Conservation (phyloP, 73 alveolate species). For the Paramecium tetraurelia region DNA sequence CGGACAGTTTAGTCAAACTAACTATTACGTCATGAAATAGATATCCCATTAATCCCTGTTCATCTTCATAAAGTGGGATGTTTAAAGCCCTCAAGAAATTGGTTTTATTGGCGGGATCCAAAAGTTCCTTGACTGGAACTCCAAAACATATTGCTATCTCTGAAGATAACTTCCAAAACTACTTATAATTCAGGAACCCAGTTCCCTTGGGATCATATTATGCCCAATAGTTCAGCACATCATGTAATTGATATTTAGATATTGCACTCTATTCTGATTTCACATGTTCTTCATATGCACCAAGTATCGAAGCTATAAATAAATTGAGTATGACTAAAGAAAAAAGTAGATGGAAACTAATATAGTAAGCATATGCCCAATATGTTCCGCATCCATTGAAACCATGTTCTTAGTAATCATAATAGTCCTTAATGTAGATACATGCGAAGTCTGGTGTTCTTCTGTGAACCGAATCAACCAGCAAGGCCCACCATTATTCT, state of each 20-base stretch:
- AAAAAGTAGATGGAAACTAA: not conserved
- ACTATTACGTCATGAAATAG: constrained; percentile 51
- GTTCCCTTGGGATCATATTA: constrained; percentile 53
- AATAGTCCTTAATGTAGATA: not conserved
- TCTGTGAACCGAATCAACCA: not conserved
- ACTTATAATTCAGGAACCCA: constrained; percentile 51
- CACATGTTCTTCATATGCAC: constrained; percentile 55
- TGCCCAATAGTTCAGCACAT: constrained; percentile 27
- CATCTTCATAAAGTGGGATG: constrained; percentile 51
- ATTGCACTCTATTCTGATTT: constrained; percentile 52
- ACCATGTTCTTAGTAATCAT: constrained; percentile 39
- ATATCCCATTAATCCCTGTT: not conserved
- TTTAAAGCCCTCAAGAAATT: constrained; percentile 31
- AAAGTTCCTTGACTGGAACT: not conserved
- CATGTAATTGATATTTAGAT: constrained; percentile 37
- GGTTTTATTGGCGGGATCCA: constrained; percentile 9
- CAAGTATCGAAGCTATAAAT: constrained; percentile 43
- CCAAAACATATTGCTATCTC: constrained; percentile 52
- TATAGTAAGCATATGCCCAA: constrained; percentile 2
- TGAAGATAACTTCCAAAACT: constrained; percentile 51
- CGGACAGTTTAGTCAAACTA: constrained; percentile 21
- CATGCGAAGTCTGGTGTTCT: constrained; percentile 42
- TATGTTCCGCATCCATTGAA: constrained; percentile 54
- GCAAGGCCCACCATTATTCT: constrained; percentile 47
- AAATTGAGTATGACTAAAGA: constrained; percentile 39